A percentile compares a stretch with the other conserved stretches of the same genome.
phyloP scores from a whole-genome alignment of 176 grass and related monocot genomes.

The Oryza glumipatula region DNA sequence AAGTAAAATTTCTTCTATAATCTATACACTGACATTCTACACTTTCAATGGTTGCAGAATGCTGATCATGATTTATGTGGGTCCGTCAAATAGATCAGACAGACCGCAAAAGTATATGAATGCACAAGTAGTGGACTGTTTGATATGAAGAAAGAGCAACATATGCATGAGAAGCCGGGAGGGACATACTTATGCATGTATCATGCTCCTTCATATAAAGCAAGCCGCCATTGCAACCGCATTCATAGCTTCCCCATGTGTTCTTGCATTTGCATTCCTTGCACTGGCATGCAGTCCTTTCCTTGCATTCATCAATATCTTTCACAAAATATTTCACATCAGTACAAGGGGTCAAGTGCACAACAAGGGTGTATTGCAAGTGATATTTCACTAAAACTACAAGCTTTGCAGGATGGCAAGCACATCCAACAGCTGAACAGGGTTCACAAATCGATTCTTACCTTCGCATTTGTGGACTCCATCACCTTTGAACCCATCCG shows the following conservation, averaged over 20 bases:
- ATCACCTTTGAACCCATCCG: conserved; percentile 82
- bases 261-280: conserved; percentile 78
- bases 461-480: conserved; percentile 82
- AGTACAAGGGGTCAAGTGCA: neutral
- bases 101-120: neutral
- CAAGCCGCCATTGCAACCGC: conserved; percentile 49
- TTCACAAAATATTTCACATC: conserved; percentile 31
- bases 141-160: conserved; percentile 11
- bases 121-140: neutral
- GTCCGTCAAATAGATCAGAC: neutral
- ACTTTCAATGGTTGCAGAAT: neutral
- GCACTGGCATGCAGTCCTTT: conserved; percentile 80
- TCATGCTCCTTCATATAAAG: conserved; percentile 96
- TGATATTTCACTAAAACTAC: neutral
- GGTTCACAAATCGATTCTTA: conserved; percentile 35
- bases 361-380: neutral
- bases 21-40: neutral
- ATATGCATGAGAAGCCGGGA: neutral
- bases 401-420: neutral
- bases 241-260: conserved; percentile 68
- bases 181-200: conserved; percentile 86
- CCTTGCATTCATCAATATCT: conserved; percentile 98
- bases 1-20: too few species aligned
- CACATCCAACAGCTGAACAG: neutral
- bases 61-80: neutral